Percentiles rank a stretch among this genome's conserved stretches.
These are phyloP conservation scores for Odontarrhena argentea DNA, from an alignment of 345 rosid species.

Conservation along the genomic window DNA sequence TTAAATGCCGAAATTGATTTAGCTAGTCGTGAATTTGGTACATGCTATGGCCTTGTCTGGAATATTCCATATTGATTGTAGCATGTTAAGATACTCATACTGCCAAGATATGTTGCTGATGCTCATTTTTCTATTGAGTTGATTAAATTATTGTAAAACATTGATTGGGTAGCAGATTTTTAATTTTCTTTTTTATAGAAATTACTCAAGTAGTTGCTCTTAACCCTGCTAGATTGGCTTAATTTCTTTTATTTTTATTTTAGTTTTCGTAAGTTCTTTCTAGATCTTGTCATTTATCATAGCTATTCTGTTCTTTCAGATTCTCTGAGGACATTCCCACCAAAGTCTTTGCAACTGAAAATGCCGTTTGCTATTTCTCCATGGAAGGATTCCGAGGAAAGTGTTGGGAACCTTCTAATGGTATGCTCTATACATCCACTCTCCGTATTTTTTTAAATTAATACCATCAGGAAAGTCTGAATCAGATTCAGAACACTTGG, in stretches of 20 bases:
- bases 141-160: neutral
- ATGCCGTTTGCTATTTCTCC: conserved; percentile 81
- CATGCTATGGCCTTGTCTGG: conserved; percentile 15
- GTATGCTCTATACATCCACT: conserved; percentile 48
- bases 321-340: conserved; percentile 74
- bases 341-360: conserved; percentile 65
- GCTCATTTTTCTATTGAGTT: neutral
- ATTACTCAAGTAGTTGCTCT: conserved; percentile 10
- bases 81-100: conserved; percentile 21
- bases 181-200: conserved; percentile 2
- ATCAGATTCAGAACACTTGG: conserved; percentile 17
- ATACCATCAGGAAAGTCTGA: conserved; percentile 20
- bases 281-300: conserved; percentile 15
- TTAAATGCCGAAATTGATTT: conserved; percentile 14
- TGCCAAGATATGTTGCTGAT: conserved; percentile 3
- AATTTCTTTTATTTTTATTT: neutral
- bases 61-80: conserved; percentile 19
- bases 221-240: conserved; percentile 17
- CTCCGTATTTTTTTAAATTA: conserved; percentile 6
- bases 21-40: conserved; percentile 24
- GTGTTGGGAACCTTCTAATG: conserved; percentile 93
- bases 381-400: conserved; percentile 81
- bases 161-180: conserved; percentile 8
- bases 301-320: conserved; percentile 48
- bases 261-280: conserved; percentile 6